Evolutionary conservation across 2,329 filamentous ascomycete species (phyloP).

Genomic region (Fusarium chuoi): DNA sequence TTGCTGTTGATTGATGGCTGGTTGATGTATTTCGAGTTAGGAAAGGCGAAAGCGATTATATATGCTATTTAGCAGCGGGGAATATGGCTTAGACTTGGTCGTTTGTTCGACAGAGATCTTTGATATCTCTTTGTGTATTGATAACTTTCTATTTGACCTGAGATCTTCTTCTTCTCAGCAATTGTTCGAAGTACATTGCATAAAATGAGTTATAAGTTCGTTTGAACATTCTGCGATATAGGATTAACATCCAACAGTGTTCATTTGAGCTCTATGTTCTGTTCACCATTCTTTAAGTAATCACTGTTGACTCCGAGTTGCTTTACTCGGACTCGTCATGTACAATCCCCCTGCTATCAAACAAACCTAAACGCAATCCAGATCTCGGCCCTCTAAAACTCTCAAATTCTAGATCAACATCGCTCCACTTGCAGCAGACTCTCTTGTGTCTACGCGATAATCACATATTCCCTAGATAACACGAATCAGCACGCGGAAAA

Average conservation of each 20-base stretch:
- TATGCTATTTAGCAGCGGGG: rapidly evolving
- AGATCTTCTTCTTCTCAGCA: no score
- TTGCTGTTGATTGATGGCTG: rapidly evolving
- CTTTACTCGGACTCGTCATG: rapidly evolving
- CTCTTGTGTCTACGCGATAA: not conserved
- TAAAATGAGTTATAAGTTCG: rapidly evolving
- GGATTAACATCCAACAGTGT: rapidly evolving
- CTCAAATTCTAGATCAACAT: not conserved
- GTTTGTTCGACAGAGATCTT: not conserved
- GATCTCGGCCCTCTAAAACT: rapidly evolving
- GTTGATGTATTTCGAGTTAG: rapidly evolving
- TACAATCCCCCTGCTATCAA: rapidly evolving
- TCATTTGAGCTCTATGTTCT: not conserved
- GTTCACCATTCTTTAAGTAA: no score
- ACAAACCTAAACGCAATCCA: no score
- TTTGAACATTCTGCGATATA: rapidly evolving
- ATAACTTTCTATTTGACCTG: no score
- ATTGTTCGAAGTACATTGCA: rapidly evolving
- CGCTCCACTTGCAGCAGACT: not conserved
- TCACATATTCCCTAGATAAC: not conserved
- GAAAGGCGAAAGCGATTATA: rapidly evolving
- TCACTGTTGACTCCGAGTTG: no score
- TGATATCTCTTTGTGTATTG: rapidly evolving
- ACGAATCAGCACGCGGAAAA: rapidly evolving
- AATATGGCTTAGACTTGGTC: rapidly evolving